Base-by-base conservation (phyloP, 768 basidiomycete genomes). In the Calocybe cyanea region DNA sequence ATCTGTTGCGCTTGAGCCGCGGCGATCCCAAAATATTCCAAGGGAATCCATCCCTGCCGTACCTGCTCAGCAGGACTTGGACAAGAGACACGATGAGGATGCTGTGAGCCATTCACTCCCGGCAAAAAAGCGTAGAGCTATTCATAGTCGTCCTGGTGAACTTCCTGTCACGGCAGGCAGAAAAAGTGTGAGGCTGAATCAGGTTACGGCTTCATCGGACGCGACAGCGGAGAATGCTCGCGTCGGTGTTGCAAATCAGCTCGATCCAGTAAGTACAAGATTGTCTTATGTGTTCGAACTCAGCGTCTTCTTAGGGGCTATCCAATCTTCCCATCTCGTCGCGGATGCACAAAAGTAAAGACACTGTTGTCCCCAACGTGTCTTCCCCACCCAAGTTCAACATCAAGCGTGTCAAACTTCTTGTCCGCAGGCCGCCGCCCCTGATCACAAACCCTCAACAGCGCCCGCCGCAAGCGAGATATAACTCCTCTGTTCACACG, bases 371-470 rank as follows among this genome's bases (percentile, higher is more conserved):
- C 31, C 28, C 44, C 17, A 45, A 55, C 21, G 49, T 48, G 38
- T 21, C 56, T 25, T 43, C 56, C 13, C 58, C 44, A 53, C 53
- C 57, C 15, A 63, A 52, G 48, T 61, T 62, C n/a, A 65, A 66
- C 23, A 72, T 88, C 46, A 81, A 76, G 58, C 80, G 87, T 42
- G 71, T 89, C 38, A 78, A 74, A 54, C 69, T 86, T 46, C 74
- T 87, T 38, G 83, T 91, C 11, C 76, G 83, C 31, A 69, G 68
- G 10, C 87, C 87, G 6, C 73, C 76, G 1, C 80, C 79, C 2
- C 58, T 67, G 1, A 67, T 81, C 34, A 78, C 89, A 10, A 77
- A 84, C 60, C 91, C 86, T 0, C 60, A 59, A 10, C 92, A 96
- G 57, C 70, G 70, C 9, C 85, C 88, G 1, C 70, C 76, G 0